Evolutionary conservation across 805 yeast species (phyloP).

Genomic region (Cyberlindnera japonica): DNA sequence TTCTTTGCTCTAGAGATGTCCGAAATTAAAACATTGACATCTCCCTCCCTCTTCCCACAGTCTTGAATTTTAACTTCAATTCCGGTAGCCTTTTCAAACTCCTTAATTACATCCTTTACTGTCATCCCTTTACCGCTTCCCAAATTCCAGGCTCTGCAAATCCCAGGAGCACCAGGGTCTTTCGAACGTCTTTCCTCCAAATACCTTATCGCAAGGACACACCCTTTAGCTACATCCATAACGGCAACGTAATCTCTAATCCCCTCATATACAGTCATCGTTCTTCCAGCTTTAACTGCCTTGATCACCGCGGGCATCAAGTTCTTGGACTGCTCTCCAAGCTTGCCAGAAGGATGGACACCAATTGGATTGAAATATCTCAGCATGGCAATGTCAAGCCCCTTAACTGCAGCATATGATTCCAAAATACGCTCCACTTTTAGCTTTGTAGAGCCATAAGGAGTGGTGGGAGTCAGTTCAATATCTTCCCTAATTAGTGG

Average conservation of each 20-base stretch:
- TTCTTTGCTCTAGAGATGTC: conserved; percentile 59
- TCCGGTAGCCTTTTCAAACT: conserved; percentile 65
- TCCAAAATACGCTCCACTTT: conserved; percentile 49
- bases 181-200: conserved; percentile 31
- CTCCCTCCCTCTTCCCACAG: conserved; percentile 69
- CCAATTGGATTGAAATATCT: conserved; percentile 85
- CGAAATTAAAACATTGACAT: conserved; percentile 73
- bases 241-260: conserved; percentile 81
- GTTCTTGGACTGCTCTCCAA: conserved; percentile 84
- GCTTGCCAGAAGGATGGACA: conserved; percentile 75
- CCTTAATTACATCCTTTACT: conserved; percentile 64
- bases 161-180: conserved; percentile 34
- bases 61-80: conserved; percentile 59
- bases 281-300: conserved; percentile 40
- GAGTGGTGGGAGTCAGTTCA: conserved; percentile 57
- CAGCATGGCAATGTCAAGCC: conserved; percentile 50
- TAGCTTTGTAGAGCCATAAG: conserved; percentile 72
- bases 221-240: conserved; percentile 75
- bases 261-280: conserved; percentile 70
- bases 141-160: conserved; percentile 75
- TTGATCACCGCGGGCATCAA: conserved; percentile 56
- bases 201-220: conserved; percentile 63
- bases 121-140: conserved; percentile 83
- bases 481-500: conserved; percentile 60
- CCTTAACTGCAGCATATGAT: conserved; percentile 38